Evolutionary conservation across 2,329 filamentous ascomycete species (phyloP), one percentile per base, ranked within the genome.

Genomic region (Monosporascus sp.): DNA sequence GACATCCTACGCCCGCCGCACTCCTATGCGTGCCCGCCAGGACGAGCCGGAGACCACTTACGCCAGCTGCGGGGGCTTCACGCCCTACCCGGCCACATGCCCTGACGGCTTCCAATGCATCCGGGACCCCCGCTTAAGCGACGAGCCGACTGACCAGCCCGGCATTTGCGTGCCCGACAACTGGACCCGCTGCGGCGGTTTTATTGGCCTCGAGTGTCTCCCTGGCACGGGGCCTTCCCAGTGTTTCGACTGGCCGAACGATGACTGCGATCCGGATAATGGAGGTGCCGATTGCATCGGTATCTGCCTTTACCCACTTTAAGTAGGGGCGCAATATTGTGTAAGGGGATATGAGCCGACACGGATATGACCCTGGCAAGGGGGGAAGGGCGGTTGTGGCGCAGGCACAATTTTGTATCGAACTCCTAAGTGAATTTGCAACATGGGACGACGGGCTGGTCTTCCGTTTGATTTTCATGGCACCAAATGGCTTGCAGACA

Each of bases 91-190:
- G 5, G n/a, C 45, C n/a, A 40, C n/a, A 19, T 56, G 54, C 41
- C 31, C 36, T 2, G 19, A 27, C 9, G 49, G 48, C n/a, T 53
- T 44, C 20, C 48, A 46, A 16, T 56, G 54, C 45, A 52, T 56
- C 6, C 31, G 40, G 24, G 54, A 56, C 24, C 54, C 54, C 16
- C 54, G 54, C 22, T 27, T 36, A 16, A 41, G 40, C 22, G 46
- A 36, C 22, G 24, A 24, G 14, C 27, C 51, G 6, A 51, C 51
- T 8, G 54, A 56, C 34, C 45, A 44, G 14, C 48, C 54, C 1
- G 54, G 54, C 16, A 56, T 56, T 43, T 56, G 54, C 51, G 48
- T 56, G 6, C 48, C 49, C 3, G 41, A 53, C 11, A 19, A 54
- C 16, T 43, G 43, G 7, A 24, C 26, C 5, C 11, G 17, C 14